phyloP scores from a whole-genome alignment of 1,284 basidiomycete species.

The Fomitopsis palustris region DNA sequence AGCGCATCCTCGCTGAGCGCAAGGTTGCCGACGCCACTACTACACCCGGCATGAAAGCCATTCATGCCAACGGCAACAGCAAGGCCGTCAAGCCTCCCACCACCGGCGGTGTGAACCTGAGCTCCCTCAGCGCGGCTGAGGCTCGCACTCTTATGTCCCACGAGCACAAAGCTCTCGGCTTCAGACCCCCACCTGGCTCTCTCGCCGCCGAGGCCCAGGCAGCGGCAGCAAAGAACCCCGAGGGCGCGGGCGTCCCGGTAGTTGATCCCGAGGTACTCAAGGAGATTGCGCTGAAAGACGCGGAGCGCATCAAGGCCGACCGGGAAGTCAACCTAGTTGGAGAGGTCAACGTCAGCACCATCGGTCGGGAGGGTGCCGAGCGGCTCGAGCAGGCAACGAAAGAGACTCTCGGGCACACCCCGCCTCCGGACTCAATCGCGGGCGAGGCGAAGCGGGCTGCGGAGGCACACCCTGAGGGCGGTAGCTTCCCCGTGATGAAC shows the following conservation, averaged over 20 bases:
- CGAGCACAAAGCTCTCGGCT: conserved; percentile 33
- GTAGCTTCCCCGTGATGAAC: conserved; percentile 12
- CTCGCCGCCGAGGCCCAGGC: conserved; percentile 31
- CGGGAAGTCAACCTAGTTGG: conserved; percentile 17
- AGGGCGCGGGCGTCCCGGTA: conserved; percentile 15
- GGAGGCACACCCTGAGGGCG: conserved; percentile 22
- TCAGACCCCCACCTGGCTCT: conserved; percentile 32
- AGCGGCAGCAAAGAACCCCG: conserved; percentile 27
- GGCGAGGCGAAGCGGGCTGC: conserved; percentile 29
- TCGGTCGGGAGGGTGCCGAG: conserved; percentile 21
- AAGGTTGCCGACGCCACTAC: conserved; percentile 12
- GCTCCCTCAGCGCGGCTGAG: conserved; percentile 24
- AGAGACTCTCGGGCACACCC: conserved; percentile 28
- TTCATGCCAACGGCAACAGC: conserved; percentile 6
- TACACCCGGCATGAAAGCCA: conserved; percentile 6
- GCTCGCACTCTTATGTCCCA: conserved; percentile 30
- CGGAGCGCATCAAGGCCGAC: conserved; percentile 25
- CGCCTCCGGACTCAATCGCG: conserved; percentile 29
- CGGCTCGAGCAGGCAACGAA: conserved; percentile 17
- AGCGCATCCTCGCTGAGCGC: conserved; percentile 24
- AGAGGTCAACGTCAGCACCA: conserved; percentile 20
- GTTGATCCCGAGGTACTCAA: conserved; percentile 20
- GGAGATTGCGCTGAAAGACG: conserved; percentile 18
- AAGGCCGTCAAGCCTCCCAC: conserved; percentile 6
- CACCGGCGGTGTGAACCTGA: conserved; percentile 20